Percentiles rank a stretch among this genome's conserved stretches.
phyloP scores from a whole-genome alignment of 306 rosid genomes.

The Carpinus viminea region DNA sequence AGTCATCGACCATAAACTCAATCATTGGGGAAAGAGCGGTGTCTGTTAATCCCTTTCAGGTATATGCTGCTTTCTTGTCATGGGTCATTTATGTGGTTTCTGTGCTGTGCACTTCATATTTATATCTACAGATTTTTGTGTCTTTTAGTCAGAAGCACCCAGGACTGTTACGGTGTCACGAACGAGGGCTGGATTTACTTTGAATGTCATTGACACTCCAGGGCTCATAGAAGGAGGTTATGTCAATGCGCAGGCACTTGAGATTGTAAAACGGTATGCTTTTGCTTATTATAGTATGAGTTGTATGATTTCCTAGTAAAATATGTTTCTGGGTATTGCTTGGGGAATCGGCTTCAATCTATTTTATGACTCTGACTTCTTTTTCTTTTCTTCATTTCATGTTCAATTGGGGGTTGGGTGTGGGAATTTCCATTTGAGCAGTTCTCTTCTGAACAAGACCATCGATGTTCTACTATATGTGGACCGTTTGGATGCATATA shows the following conservation, averaged over 20 bases:
- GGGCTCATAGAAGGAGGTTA: conserved; percentile 98
- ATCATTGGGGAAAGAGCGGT: conserved; percentile 87
- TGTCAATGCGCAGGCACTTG: conserved; percentile 74
- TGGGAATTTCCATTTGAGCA: conserved; percentile 34
- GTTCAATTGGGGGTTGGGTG: conserved; percentile 12
- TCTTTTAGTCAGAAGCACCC: conserved; percentile 73
- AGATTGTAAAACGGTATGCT: conserved; percentile 68
- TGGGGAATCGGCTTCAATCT: neutral
- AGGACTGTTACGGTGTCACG: conserved; percentile 91
- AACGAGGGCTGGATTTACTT: conserved; percentile 78
- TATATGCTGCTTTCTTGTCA: conserved; percentile 19
- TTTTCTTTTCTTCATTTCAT: conserved; percentile 8
- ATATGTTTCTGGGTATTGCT: conserved; percentile 9
- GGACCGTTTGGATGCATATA: conserved; percentile 91
- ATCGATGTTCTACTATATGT: conserved; percentile 89
- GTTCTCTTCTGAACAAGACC: conserved; percentile 92
- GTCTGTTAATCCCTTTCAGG: conserved; percentile 92
- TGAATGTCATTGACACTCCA: conserved; percentile 94
- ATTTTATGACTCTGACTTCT: conserved; percentile 3
- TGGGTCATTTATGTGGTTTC: conserved; percentile 9
- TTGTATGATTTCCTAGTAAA: neutral
- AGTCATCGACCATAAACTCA: conserved; percentile 92
- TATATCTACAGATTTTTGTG: conserved; percentile 5
- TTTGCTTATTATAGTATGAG: neutral
- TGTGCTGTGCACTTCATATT: conserved; percentile 2